Evolutionary conservation across 1,284 basidiomycete genomes (phyloP).

Genomic region (Bondarzewia mesenterica): DNA sequence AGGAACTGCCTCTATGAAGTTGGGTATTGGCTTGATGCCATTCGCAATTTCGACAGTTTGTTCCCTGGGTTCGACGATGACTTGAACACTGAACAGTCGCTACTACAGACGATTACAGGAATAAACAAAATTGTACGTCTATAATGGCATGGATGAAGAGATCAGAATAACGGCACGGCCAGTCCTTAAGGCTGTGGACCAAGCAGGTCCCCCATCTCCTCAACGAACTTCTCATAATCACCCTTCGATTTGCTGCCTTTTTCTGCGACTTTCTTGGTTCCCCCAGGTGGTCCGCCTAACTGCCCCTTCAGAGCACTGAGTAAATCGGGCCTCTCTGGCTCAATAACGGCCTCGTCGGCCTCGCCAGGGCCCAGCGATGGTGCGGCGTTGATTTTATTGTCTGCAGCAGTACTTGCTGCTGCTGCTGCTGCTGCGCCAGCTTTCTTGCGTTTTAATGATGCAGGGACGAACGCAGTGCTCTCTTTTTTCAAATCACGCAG

Average conservation of each 20-base stretch:
- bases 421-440: conserved; percentile 23
- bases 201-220: conserved; percentile 60
- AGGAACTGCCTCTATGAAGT: not conserved
- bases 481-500: conserved; percentile 90
- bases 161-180: not conserved
- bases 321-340: conserved; percentile 52
- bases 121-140: not conserved
- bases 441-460: conserved; percentile 59
- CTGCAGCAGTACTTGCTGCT: conserved; percentile 17
- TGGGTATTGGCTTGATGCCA: too few relatives aligned
- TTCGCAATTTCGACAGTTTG: too few relatives aligned
- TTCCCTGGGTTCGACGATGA: too few relatives aligned
- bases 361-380: conserved; percentile 27
- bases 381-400: conserved; percentile 50
- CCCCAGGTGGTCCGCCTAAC: conserved; percentile 35
- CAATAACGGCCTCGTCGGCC: conserved; percentile 19
- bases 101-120: too few relatives aligned
- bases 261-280: conserved; percentile 19
- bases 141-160: not conserved
- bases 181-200: conserved; percentile 8
- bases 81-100: too few relatives aligned
- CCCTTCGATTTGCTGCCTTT: conserved; percentile 40
- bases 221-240: conserved; percentile 70
- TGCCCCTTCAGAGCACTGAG: conserved; percentile 51
- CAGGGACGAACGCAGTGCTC: conserved; percentile 81